Percentiles rank a stretch among this genome's conserved stretches.
phyloP scores from a whole-genome alignment of 1,139 yeast genomes.

The Sugiyamaella novakii region DNA sequence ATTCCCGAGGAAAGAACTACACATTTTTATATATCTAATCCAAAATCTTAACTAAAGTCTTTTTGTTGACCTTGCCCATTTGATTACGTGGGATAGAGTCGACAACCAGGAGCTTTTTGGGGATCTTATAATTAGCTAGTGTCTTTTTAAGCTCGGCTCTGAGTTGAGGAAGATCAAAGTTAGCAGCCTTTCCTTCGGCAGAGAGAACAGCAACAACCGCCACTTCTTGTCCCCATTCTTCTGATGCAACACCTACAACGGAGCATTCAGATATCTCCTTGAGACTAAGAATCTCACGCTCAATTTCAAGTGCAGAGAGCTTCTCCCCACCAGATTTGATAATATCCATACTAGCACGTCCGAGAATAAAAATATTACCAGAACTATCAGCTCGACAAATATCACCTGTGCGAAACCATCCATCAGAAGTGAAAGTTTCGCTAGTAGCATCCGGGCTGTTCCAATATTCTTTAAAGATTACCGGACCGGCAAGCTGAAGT shows the following conservation, averaged over 20 bases:
- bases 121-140: constrained; percentile 40
- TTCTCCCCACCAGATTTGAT: constrained; percentile 45
- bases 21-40: no score
- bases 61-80: constrained; percentile 44
- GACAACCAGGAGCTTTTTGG: constrained; percentile 35
- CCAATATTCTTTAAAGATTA: constrained; percentile 42
- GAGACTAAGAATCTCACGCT: constrained; percentile 42
- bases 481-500: constrained; percentile 41
- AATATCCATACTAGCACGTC: constrained; percentile 45
- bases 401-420: constrained; percentile 46
- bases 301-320: constrained; percentile 44
- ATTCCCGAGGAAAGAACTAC: no score
- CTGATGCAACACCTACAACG: constrained; percentile 42
- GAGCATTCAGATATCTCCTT: constrained; percentile 40
- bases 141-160: constrained; percentile 34
- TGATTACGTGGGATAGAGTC: constrained; percentile 41
- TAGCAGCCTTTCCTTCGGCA: constrained; percentile 20
- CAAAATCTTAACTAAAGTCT: constrained; percentile 35
- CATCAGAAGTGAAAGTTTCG: constrained; percentile 37
- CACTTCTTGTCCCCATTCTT: constrained; percentile 44
- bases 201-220: constrained; percentile 40
- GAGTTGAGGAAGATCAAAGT: constrained; percentile 30
- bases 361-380: constrained; percentile 40
- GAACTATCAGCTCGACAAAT: constrained; percentile 39
- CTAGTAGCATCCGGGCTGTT: constrained; percentile 40